Conservation (phyloP, 1,284 basidiomycete species). For the Vanrija pseudolonga region DNA sequence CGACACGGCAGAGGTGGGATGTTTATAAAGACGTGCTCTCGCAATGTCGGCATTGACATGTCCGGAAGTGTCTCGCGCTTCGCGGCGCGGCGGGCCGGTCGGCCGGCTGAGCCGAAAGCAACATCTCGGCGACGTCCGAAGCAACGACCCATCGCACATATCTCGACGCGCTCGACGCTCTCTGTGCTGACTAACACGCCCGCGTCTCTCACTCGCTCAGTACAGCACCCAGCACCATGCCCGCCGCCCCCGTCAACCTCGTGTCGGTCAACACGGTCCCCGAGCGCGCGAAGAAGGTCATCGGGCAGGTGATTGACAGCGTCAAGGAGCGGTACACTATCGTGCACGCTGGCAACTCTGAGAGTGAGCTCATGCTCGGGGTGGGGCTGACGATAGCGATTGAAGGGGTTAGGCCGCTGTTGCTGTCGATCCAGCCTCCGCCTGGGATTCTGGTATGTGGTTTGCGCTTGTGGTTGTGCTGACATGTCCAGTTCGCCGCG, state of each 20-base stretch:
- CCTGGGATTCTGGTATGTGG: slow-evolving; percentile 37
- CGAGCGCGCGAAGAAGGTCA: slow-evolving; percentile 42
- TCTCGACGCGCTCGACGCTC: no score
- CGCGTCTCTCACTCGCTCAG: not conserved
- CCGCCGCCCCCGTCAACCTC: slow-evolving; percentile 32
- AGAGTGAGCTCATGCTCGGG: slow-evolving; percentile 22
- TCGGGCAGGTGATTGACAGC: slow-evolving; percentile 40
- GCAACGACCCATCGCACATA: no score
- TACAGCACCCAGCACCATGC: not conserved
- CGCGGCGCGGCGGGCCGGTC: no score
- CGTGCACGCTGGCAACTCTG: slow-evolving; percentile 44
- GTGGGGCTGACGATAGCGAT: slow-evolving; percentile 24
- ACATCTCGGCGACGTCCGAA: no score
- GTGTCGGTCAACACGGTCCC: slow-evolving; percentile 47
- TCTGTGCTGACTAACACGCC: no score
- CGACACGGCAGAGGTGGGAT: no score
- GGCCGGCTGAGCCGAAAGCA: no score
- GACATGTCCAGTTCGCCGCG: slow-evolving; percentile 33
- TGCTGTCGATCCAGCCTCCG: slow-evolving; percentile 36
- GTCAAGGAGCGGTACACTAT: slow-evolving; percentile 45
- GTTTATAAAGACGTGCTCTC: no score
- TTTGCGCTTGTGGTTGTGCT: not conserved
- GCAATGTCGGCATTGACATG: no score
- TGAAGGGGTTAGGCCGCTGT: slow-evolving; percentile 38
- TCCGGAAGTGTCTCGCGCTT: no score